Base-by-base conservation (phyloP, 345 rosid species). In the Erodium maritimum region DNA sequence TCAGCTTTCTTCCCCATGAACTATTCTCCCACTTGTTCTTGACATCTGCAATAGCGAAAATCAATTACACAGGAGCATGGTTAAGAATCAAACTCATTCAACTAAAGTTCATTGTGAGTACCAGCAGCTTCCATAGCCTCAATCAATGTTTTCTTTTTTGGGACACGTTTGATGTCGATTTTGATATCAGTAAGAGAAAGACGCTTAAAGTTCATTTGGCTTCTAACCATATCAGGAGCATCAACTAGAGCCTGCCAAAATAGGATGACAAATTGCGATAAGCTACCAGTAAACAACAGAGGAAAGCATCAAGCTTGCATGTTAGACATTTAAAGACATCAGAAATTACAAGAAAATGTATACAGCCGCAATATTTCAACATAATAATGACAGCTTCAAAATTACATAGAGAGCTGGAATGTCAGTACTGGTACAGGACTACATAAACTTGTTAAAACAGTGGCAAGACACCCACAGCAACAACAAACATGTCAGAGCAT, bases 91-190 rank as follows among this genome's bases (percentile, higher is more conserved):
- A 29, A 11, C 37, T 1, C 37, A 29, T 29, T 29, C 37, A 11
- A 29, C 37, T 29, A 29, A 29, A 5, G 5, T 29, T 29, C 5
- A 29, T 11, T 25, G 10, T 17, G 14, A 87, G 25, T 59, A 91
- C 97, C 95, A 68, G 96, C 98, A 59, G 80, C 86, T 61, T 91
- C 86, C 95, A 91, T 86, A 9, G 96, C 94, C 71, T 87, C 84
- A 62, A 89, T 75, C 59, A 91, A 74, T 51, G 79, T 71, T 79
- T 85, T 91, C 88, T 91, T 91, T 74, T 71, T 80, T 0, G 96
- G 95, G 29, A 86, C 85, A 57, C 93, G 69, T 57, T 80, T 76
- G 61, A 91, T 91, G n/a, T 86, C 91, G 66, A 88, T 81, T 51
- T 76, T 90, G 56, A 91, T 88, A 64, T 91, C 95, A 0, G 98